A percentile compares a stretch with the other conserved stretches of the same genome.
phyloP scores from a whole-genome alignment of 1,284 basidiomycete species.

The Cutaneotrichosporon mucoides region DNA sequence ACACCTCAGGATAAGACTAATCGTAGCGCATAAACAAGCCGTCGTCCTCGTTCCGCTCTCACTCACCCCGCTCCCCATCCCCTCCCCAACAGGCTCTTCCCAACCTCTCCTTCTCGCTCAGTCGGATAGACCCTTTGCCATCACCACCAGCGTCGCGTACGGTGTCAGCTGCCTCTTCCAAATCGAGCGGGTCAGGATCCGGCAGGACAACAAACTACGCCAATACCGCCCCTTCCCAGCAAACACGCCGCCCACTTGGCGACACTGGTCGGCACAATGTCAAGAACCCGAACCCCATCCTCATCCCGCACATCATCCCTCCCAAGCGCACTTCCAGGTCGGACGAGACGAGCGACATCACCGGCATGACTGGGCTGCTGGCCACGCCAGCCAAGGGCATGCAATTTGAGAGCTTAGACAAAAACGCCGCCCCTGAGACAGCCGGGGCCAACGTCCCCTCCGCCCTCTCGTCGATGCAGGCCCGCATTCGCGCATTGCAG shows the following conservation, averaged over 20 bases:
- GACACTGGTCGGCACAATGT: constrained; percentile 33
- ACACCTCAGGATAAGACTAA: constrained; percentile 8
- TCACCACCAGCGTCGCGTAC: constrained; percentile 35
- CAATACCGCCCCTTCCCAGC: not conserved
- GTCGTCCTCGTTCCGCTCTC: constrained; percentile 7
- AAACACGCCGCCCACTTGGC: constrained; percentile 24
- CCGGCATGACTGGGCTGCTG: constrained; percentile 45
- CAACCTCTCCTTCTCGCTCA: constrained; percentile 49
- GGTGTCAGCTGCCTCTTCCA: constrained; percentile 15
- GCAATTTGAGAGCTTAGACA: constrained; percentile 30
- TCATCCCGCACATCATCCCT: not conserved
- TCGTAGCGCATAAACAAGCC: constrained; percentile 16
- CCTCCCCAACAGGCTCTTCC: constrained; percentile 39
- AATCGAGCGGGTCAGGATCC: not conserved
- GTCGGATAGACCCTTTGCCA: constrained; percentile 36
- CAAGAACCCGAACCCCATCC: not conserved
- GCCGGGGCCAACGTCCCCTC: constrained; percentile 27
- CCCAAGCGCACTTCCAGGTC: not conserved
- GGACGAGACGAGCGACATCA: constrained; percentile 35
- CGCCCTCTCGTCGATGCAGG: constrained; percentile 37
- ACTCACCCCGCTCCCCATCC: constrained; percentile 16
- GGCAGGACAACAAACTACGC: not conserved
- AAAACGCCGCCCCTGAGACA: constrained; percentile 34
- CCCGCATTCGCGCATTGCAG: constrained; percentile 55
- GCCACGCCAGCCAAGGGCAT: constrained; percentile 45